Evolutionary conservation across 306 rosid genomes (phyloP), one percentile per base, ranked within the genome.

Genomic region (Erythrophleum fordii): DNA sequence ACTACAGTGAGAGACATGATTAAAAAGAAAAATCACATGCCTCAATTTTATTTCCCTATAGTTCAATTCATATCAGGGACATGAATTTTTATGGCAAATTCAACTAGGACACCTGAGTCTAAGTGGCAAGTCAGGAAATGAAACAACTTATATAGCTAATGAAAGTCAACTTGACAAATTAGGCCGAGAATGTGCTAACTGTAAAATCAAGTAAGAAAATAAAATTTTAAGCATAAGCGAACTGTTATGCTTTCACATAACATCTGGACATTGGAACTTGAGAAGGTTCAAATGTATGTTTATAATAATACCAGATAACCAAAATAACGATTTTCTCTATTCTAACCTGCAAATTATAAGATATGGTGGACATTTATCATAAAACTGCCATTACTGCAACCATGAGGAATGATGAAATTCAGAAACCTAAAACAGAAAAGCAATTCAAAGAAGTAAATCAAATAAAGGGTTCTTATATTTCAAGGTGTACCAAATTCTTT

Each of bases 401-500:
- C 64, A 83, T 49, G 73, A 61, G 37, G 82, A 80, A 69, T 16
- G 44, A 61, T 23, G 64, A 49, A 81, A 72, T 23, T 68, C 79
- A 81, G 67, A 82, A 75, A 75, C 85, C 51, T 51, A 31, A 78
- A 80, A 69, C 37, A 37, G 39, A 39, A 67, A 68, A 72, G 12
- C 48, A 37, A 80, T 80, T 80, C 76, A 39, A 69, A 86, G 44
- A 80, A 72, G 78, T 59, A 76, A 73, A 83, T 53, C n/a, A 78
- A 83, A 83, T 78, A 80, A 80, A 77, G 83, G 85, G 56, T 72
- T 83, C 45, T 73, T 68, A 85, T 86, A 88, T 86, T 89, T 83
- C 81, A 83, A 77, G 64, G 84, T 89, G 83, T 82, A 84, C 83
- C 83, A 85, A 88, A 83, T 76, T 72, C 82, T 85, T 83, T 87